Base-by-base conservation (phyloP, 176 grass and related monocot genomes). In the Phragmites australis region DNA sequence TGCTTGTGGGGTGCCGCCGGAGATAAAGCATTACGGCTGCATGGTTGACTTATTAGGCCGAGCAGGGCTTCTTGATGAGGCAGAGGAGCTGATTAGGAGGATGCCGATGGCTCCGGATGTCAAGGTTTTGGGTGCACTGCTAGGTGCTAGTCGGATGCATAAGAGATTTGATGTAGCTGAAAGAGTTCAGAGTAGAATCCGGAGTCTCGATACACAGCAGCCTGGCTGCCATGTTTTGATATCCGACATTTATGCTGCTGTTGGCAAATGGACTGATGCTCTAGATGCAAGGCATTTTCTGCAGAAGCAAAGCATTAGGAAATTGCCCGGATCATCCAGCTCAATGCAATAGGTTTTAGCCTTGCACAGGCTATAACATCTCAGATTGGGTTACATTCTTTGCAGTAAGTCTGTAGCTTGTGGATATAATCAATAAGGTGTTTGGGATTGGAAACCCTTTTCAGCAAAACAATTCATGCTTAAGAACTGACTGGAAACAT, bases 1-100 rank as follows among this genome's bases (percentile, higher is more conserved):
- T 54, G 25, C 34, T 32, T 86, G 72, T 11, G 71, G 76, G 14
- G 49, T 97, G 72, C 46, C 84, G 68, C 90, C 85, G 0, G 79
- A 86, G 51, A 43, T 83, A 14, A 92, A 90, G 83, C 93, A 93
- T 48, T 93, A 97, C 46, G 84, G 87, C 31, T 97, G 93, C 84
- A 88, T 97, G 83, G 88, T 97, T n/a, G 93, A 93, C 47, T 81
- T 97, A 58, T 59, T 97, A 27, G 90, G 85, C 12, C 82, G 90
- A 31, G 87, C 87, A 14, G 90, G 90, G 50, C 67, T 97, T 71
- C 68, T 97, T 62, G 93, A 93, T 67, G 93, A 93, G 66, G 89
- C 90, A 15, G 87, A 90, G 83, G 82, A 81, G 42, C 15, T 93
- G 17, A 74, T 90, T 6, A 17, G 52, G 70, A 78, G 49, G 55